Percentiles rank a stretch among this genome's conserved stretches.
phyloP scores from a whole-genome alignment of 805 yeast genomes.

The Wickerhamiella shivajii region DNA sequence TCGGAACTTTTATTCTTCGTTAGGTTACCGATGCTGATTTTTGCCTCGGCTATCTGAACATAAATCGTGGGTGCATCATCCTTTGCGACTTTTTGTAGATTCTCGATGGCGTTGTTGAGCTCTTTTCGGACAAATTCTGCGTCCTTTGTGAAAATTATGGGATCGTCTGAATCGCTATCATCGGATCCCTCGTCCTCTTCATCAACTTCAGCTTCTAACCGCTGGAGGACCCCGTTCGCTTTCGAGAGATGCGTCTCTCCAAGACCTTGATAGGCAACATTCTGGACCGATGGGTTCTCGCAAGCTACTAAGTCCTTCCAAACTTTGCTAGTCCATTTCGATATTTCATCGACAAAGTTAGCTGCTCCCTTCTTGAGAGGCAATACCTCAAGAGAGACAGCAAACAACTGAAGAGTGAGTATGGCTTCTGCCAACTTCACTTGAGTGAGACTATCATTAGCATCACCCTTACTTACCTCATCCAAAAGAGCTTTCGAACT shows the following conservation, averaged over 20 bases:
- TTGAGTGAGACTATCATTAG: constrained; percentile 4
- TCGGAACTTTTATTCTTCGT: constrained; percentile 47
- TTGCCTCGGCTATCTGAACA: constrained; percentile 77
- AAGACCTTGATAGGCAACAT: constrained; percentile 21
- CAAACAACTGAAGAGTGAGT: constrained; percentile 10
- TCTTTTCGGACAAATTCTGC: constrained; percentile 17
- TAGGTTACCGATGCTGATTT: constrained; percentile 64
- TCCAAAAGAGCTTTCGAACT: not conserved
- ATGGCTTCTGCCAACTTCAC: constrained; percentile 14
- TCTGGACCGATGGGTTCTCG: not conserved
- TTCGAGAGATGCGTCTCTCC: constrained; percentile 22
- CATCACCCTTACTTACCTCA: not conserved
- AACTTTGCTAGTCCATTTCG: constrained; percentile 1
- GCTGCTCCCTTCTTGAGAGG: not conserved
- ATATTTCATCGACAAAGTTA: not conserved
- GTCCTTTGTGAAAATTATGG: constrained; percentile 21
- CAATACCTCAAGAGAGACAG: constrained; percentile 9
- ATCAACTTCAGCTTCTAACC: constrained; percentile 20
- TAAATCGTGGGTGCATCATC: constrained; percentile 66
- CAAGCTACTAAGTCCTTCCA: constrained; percentile 2
- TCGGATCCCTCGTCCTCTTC: constrained; percentile 16
- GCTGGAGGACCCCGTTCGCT: constrained; percentile 13
- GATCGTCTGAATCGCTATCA: constrained; percentile 9
- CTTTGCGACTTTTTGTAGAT: constrained; percentile 44
- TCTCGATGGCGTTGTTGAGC: constrained; percentile 40